Evolutionary conservation across 106 monocot species (phyloP).

Genomic region (Platanthera guangdongensis): DNA sequence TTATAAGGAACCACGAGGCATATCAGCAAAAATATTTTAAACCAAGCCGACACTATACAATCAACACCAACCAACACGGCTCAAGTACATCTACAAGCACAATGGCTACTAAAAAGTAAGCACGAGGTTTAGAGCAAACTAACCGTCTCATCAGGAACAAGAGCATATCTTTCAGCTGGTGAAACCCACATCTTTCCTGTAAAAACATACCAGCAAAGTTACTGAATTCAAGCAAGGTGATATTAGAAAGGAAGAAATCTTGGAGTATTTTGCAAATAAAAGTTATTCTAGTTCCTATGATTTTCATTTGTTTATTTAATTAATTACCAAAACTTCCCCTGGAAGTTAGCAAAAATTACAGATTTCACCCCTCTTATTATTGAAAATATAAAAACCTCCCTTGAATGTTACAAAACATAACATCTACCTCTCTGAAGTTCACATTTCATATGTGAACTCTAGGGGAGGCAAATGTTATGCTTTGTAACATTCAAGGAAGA

Average conservation of each 20-base stretch:
- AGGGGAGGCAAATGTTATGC: too few species aligned
- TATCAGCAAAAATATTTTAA: background rate
- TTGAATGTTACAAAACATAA: too few species aligned
- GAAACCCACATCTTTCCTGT: conserved; percentile 89
- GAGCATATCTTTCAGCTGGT: conserved; percentile 91
- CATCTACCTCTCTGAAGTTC: too few species aligned
- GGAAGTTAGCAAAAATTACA: too few species aligned
- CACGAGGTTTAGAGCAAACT: conserved; percentile 13
- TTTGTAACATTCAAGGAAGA: too few species aligned
- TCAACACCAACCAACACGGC: background rate
- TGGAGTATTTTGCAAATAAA: background rate
- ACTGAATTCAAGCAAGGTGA: conserved; percentile 9
- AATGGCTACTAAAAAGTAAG: background rate
- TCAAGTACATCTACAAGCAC: too few species aligned
- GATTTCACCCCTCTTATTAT: too few species aligned
- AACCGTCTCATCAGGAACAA: conserved; percentile 92
- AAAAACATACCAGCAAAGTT: conserved; percentile 2
- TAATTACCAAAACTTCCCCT: too few species aligned
- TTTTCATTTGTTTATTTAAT: background rate
- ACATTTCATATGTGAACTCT: too few species aligned
- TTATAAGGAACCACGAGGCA: too few species aligned
- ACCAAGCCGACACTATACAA: too few species aligned
- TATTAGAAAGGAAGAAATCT: background rate
- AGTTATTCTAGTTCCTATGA: background rate
- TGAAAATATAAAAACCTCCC: too few species aligned